Evolutionary conservation across 2,329 filamentous ascomycete species (phyloP).

Genomic region (Tetracladium maxilliforme): DNA sequence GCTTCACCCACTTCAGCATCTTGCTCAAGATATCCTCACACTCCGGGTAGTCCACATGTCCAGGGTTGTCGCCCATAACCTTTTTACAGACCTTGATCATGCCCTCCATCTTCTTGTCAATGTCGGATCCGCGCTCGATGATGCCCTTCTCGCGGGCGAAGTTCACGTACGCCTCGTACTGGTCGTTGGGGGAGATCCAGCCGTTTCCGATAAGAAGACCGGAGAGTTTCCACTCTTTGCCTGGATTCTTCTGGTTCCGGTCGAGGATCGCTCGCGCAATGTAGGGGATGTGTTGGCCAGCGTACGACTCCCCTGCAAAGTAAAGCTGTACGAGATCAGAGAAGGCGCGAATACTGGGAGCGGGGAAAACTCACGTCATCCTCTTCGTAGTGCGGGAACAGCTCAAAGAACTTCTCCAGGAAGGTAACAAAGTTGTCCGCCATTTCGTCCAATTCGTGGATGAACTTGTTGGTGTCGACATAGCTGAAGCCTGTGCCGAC

Average conservation of each 20-base stretch:
- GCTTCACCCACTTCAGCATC: conserved; percentile 45
- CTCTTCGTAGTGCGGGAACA: conserved; percentile 83
- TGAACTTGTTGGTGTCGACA: conserved; percentile 75
- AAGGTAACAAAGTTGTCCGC: conserved; percentile 77
- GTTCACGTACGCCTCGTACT: conserved; percentile 77
- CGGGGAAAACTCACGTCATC: conserved; percentile 63
- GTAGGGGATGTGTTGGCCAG: conserved; percentile 93
- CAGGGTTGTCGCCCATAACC: conserved; percentile 40
- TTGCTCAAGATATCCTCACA: conserved; percentile 70
- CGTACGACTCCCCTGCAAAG: conserved; percentile 90
- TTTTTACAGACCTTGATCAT: conserved; percentile 55
- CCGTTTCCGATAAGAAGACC: conserved; percentile 92
- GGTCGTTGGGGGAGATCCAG: conserved; percentile 84
- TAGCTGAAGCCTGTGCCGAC: conserved; percentile 96
- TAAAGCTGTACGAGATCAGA: conserved; percentile 53
- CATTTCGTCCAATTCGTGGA: conserved; percentile 81
- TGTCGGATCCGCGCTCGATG: conserved; percentile 49
- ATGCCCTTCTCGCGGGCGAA: conserved; percentile 69
- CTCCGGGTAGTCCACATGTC: conserved; percentile 46
- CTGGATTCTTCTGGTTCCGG: conserved; percentile 54
- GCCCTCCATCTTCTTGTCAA: conserved; percentile 49
- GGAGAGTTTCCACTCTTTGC: conserved; percentile 57
- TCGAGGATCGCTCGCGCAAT: conserved; percentile 84
- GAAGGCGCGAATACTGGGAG: not conserved
- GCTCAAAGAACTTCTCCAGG: conserved; percentile 74